Evolutionary conservation across 345 rosid genomes (phyloP), one percentile per base, ranked within the genome.

Genomic region (Passiflora organensis): DNA sequence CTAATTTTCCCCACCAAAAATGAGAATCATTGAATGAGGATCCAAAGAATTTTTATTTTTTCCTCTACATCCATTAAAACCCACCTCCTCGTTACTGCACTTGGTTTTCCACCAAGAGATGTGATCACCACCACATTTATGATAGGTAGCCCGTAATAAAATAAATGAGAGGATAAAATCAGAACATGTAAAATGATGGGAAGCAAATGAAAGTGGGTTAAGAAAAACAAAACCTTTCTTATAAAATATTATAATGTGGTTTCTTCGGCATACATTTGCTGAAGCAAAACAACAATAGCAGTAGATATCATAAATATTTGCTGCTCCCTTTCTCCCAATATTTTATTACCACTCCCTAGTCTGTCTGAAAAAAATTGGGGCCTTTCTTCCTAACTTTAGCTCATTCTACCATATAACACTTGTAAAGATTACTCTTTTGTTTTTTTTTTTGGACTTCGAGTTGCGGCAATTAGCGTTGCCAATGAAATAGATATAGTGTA

Each of bases 1-100:
- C 64, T 53, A 48, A 60, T 53, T 67, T n/a, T 51, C 24, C 62
- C 34, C 62, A 41, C 71, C 63, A 59, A 10, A 18, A 25, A 49
- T 16, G n/a, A 24, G 43, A n/a, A 43, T 20, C 15, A 16, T 20
- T 59, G 34, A 55, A 34, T 48, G 45, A 55, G 23, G 42, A 51
- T 62, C 43, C 50, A 32, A 22, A 45, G 54, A 53, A 44, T 37
- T 28, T 43, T 48, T 59, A 37, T 42, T 47, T 28, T 28, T 28
- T 28, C 34, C 49, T n/a, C n/a, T n/a, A n/a, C n/a, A n/a, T n/a
- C n/a, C n/a, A n/a, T 45, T 17, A 55, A 42, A 24, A 45, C 45
- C 6, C 5, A 47, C 24, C 55, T 15, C 20, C 20, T n/a, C 56
- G 36, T 58, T 39, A 34, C 49, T 44, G 51, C n/a, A n/a, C n/a